Evolutionary conservation across 495 filamentous ascomycete species (phyloP).

Genomic region (Neurospora tetrasperma): DNA sequence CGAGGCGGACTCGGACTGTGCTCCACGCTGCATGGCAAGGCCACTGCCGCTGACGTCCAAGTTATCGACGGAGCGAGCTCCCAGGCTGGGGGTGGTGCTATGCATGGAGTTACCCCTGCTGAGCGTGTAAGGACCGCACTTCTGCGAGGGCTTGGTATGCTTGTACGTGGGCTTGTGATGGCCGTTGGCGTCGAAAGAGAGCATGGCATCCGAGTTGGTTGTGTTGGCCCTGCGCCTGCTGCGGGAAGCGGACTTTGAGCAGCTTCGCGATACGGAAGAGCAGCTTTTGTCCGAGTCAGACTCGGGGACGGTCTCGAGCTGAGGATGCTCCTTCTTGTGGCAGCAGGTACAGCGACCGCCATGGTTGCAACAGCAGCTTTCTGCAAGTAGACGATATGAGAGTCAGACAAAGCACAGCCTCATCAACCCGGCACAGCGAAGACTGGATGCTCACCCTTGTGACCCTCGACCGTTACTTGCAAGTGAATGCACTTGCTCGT

Average conservation of each 20-base stretch:
- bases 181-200: conserved; percentile 84
- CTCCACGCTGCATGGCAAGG: conserved; percentile 32
- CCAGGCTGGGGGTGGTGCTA: conserved; percentile 37
- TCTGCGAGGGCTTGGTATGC: conserved; percentile 76
- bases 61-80: conserved; percentile 62
- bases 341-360: conserved; percentile 88
- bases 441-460: conserved; percentile 37
- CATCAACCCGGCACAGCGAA: conserved; percentile 26
- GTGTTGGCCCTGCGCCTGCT: conserved; percentile 55
- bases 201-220: conserved; percentile 67
- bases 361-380: conserved; percentile 82
- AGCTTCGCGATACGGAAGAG: conserved; percentile 30
- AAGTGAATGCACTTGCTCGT: conserved; percentile 60
- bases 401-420: conserved; percentile 35
- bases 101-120: conserved; percentile 63
- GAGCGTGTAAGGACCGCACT: conserved; percentile 76
- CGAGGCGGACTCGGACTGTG: conserved; percentile 63
- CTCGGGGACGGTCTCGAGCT: conserved; percentile 65
- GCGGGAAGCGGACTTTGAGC: conserved; percentile 48
- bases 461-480: conserved; percentile 41
- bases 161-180: conserved; percentile 90
- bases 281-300: conserved; percentile 43
- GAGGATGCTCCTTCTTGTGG: conserved; percentile 72
- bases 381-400: conserved; percentile 42
- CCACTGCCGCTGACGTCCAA: conserved; percentile 22